Evolutionary conservation across 1,284 basidiomycete genomes (phyloP), one percentile per base, ranked within the genome.

Genomic region (Ustilago loliicola): DNA sequence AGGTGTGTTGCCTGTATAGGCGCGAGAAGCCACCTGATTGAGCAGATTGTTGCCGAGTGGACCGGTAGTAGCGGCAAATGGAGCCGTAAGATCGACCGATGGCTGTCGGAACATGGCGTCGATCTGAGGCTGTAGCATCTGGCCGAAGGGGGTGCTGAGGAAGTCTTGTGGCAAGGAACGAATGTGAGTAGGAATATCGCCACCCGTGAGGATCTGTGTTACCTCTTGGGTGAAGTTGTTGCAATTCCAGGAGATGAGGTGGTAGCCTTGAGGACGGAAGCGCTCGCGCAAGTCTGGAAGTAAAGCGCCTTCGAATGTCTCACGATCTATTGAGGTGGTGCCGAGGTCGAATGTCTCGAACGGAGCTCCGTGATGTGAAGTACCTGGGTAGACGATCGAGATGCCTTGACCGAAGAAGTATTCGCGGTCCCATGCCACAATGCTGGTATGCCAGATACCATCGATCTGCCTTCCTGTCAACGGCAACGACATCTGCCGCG

Each of bases 321-420:
- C 91, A 84, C 93, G 89, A 80, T 96, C 95, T 83, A 96, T 89
- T 0, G 90, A 88, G 0, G 94, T 96, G 83, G 91, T 90, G 40
- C 95, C 95, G 85, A 95, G 90, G 71, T 95, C 91, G 74, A 94
- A 85, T 0, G 93, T 87, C 79, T 93, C 91, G 34, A 93, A 79
- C 0, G 95, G 95, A 55, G 88, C 86, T 3, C 95, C 95, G 87
- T 94, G 93, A 59, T 87, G 83, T 10, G 78, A 68, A 3, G 36
- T 51, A 25, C 83, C 71, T 52, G 66, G 56, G 88, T 91, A 73
- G 0, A 91, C 89, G 29, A 89, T 88, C 79, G 82, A 87, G 64
- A 97, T 94, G 8, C 95, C 95, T 81, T 92, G 93, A 1, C 95
- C 95, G 85, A 95, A 97, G 82, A 93, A 96, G 55, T 94, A 89